Percentiles rank a stretch among this genome's conserved stretches.
phyloP scores from a whole-genome alignment of 1,284 basidiomycete species.

The Ustilago esculenta region DNA sequence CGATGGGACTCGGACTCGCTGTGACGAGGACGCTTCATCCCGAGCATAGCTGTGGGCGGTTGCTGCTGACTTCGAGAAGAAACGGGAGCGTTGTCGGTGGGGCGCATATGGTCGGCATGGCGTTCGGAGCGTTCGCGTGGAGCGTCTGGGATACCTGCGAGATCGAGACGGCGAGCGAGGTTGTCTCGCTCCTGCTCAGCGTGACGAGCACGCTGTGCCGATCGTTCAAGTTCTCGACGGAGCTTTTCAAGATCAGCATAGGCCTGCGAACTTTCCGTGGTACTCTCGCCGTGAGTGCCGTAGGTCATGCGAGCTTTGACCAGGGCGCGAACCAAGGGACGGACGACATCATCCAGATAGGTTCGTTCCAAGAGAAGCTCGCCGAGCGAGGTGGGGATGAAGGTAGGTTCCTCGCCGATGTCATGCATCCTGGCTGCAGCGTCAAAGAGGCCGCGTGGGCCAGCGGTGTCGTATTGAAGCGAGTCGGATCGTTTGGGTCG shows the following conservation, averaged over 20 bases:
- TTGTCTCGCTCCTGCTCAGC: slow-evolving; percentile 47
- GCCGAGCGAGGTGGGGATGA: slow-evolving; percentile 39
- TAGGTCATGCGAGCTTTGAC: slow-evolving; percentile 43
- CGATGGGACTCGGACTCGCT: slow-evolving; percentile 12
- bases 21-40: slow-evolving; percentile 23
- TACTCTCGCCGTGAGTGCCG: slow-evolving; percentile 1
- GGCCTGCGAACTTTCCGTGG: slow-evolving; percentile 17
- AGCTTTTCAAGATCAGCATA: slow-evolving; percentile 49
- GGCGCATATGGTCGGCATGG: slow-evolving; percentile 5
- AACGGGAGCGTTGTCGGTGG: neutral
- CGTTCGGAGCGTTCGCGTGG: slow-evolving; percentile 24
- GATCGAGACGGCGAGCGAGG: slow-evolving; percentile 41
- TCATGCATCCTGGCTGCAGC: slow-evolving; percentile 14
- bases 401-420: slow-evolving; percentile 24
- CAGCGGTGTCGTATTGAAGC: slow-evolving; percentile 4
- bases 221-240: slow-evolving; percentile 35
- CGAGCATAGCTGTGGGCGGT: neutral
- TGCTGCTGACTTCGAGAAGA: slow-evolving; percentile 5
- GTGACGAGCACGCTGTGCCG: slow-evolving; percentile 36
- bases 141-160: slow-evolving; percentile 17
- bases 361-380: slow-evolving; percentile 48
- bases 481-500: slow-evolving; percentile 39
- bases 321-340: slow-evolving; percentile 42
- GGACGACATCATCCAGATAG: slow-evolving; percentile 49
- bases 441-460: slow-evolving; percentile 12